Evolutionary conservation across 2,329 filamentous ascomycete genomes (phyloP).

Genomic region (Diaporthe ilicicola): DNA sequence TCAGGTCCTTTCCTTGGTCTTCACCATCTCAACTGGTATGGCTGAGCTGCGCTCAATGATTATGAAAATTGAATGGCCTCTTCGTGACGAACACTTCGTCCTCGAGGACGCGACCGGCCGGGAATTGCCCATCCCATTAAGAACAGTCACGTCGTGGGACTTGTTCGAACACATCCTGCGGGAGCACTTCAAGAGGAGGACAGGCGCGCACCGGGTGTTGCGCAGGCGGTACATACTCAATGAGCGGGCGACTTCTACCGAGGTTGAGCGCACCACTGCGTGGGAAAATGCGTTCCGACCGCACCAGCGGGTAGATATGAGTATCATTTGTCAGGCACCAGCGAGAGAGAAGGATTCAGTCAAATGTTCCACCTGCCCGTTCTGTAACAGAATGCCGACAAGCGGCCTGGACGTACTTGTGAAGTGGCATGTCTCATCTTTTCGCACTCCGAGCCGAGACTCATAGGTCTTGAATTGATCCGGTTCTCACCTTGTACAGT

Average conservation of each 20-base stretch:
- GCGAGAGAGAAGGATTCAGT: background rate
- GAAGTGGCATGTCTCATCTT: background rate
- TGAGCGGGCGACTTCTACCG: background rate
- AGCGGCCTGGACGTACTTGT: background rate
- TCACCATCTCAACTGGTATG: background rate
- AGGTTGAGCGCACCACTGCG: background rate
- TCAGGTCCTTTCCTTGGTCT: background rate
- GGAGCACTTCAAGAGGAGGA: background rate
- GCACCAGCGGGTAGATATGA: background rate
- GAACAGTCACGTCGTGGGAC: background rate
- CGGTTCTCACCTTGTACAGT: background rate
- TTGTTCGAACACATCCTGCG: background rate
- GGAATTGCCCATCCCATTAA: background rate
- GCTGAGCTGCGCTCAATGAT: background rate
- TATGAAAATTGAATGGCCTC: background rate
- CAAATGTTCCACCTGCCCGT: background rate
- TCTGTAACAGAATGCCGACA: background rate
- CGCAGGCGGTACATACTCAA: background rate
- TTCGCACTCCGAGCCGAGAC: background rate
- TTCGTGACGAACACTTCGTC: background rate
- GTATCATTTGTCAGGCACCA: background rate
- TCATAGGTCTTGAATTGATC: background rate
- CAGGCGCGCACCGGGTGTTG: background rate
- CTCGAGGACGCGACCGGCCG: conserved; percentile 1
- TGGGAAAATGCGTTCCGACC: background rate